A percentile compares a stretch with the other conserved stretches of the same genome.
phyloP scores from a whole-genome alignment of 352 stramenopile genomes.

The Pythium rishiriense region DNA sequence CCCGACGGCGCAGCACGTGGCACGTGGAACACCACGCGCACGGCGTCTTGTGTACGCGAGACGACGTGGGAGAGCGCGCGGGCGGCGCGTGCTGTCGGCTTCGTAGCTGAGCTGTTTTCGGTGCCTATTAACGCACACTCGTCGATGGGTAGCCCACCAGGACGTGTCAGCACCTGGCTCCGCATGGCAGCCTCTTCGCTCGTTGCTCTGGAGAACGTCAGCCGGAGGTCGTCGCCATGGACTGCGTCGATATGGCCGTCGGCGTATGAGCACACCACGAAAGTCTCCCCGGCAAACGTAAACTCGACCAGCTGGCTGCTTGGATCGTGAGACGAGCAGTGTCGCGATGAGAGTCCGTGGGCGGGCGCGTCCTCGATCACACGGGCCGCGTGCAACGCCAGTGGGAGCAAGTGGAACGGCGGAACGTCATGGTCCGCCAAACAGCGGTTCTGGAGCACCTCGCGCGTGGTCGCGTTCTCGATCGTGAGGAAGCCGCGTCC shows the following conservation, averaged over 20 bases:
- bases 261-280: slow-evolving; percentile 34
- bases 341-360: background rate
- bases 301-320: slow-evolving; percentile 34
- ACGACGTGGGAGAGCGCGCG: background rate
- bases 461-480: slow-evolving; percentile 24
- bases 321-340: slow-evolving; percentile 12
- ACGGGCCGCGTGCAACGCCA: background rate
- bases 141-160: background rate
- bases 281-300: slow-evolving; percentile 36
- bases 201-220: background rate
- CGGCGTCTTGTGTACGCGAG: background rate
- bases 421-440: slow-evolving; percentile 24
- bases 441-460: slow-evolving; percentile 23
- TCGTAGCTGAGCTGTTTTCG: too few species aligned
- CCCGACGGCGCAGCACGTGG: background rate
- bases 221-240: background rate
- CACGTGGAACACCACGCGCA: background rate
- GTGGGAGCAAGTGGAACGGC: slow-evolving; percentile 14
- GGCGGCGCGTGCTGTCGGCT: background rate
- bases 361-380: background rate
- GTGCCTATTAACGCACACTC: background rate
- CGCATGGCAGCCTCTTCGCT: background rate
- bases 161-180: background rate
- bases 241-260: background rate
- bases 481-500: slow-evolving; percentile 35